Percentiles rank a stretch among this genome's conserved stretches.
Conservation (phyloP, 2,329 filamentous ascomycete species). For the Neonectria sp. region DNA sequence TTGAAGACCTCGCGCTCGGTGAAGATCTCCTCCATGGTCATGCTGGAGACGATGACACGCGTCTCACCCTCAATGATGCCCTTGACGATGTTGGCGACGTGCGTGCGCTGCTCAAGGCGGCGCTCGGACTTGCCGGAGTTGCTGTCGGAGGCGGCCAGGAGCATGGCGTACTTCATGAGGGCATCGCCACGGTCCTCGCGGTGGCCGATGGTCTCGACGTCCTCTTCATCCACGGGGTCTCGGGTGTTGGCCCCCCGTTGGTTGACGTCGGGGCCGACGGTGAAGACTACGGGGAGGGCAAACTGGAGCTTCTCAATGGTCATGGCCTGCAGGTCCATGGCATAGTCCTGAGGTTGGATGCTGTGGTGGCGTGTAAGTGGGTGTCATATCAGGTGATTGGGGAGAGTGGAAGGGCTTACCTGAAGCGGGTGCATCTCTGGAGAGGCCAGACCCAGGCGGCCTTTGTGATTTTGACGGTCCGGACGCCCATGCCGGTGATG, state of each 20-base stretch:
- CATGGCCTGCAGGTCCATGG: slow-evolving; percentile 88
- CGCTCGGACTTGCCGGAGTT: slow-evolving; percentile 45
- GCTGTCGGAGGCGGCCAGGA: slow-evolving; percentile 78
- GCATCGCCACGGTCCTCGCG: slow-evolving; percentile 71
- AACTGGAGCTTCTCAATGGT: slow-evolving; percentile 91
- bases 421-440: slow-evolving; percentile 74
- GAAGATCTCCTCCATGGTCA: slow-evolving; percentile 96
- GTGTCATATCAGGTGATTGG: not conserved
- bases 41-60: slow-evolving; percentile 84
- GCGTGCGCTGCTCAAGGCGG: slow-evolving; percentile 60
- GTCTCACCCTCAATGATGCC: slow-evolving; percentile 93
- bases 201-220: slow-evolving; percentile 40
- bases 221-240: slow-evolving; percentile 30
- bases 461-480: slow-evolving; percentile 83
- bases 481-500: slow-evolving; percentile 84
- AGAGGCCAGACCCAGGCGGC: slow-evolving; percentile 81
- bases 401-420: slow-evolving; percentile 17
- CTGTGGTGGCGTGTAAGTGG: slow-evolving; percentile 48
- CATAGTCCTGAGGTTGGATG: slow-evolving; percentile 85
- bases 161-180: slow-evolving; percentile 85
- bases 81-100: slow-evolving; percentile 89
- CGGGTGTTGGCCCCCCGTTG: slow-evolving; percentile 63
- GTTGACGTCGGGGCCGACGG: slow-evolving; percentile 84
- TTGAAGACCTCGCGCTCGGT: slow-evolving; percentile 84
- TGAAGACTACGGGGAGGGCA: slow-evolving; percentile 86